phyloP scores from a whole-genome alignment of 148 eudicot genomes.

The Vaccinium vitisidaea region DNA sequence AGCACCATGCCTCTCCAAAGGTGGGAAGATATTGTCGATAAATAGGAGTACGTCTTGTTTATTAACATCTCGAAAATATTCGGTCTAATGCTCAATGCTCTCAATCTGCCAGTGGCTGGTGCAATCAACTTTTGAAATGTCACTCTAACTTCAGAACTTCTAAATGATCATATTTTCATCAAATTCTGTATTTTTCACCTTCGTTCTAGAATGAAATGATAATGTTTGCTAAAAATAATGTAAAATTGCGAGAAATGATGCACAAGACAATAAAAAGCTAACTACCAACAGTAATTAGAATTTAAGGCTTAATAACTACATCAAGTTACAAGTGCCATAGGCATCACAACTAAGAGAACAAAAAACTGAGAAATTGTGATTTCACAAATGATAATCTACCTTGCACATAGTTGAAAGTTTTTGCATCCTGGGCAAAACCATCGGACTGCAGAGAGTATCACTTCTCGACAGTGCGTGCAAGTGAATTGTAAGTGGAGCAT shows the following conservation, averaged over 20 bases:
- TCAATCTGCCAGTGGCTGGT: neutral
- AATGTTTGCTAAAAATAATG: neutral
- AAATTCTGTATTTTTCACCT: neutral
- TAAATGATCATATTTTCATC: neutral
- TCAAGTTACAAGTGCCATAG: neutral
- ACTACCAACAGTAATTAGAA: neutral
- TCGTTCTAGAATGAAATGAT: neutral
- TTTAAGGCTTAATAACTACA: neutral
- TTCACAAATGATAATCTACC: conserved; percentile 34
- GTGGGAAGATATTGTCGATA: too few species aligned
- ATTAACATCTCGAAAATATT: too few species aligned
- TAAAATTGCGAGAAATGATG: neutral
- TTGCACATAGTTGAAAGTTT: conserved; percentile 62
- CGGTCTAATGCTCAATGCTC: neutral
- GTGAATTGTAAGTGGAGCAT: conserved; percentile 59
- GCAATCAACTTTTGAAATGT: neutral
- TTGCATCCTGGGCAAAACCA: conserved; percentile 77
- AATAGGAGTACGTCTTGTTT: too few species aligned
- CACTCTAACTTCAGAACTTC: conserved; percentile 1
- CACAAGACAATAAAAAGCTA: neutral
- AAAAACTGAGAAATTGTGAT: neutral
- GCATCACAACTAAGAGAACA: neutral
- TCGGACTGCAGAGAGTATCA: conserved; percentile 59
- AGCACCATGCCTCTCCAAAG: neutral
- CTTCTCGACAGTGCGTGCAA: conserved; percentile 71